Base-by-base conservation (phyloP, 176 grass and related monocot genomes). In the Pharus latifolius region DNA sequence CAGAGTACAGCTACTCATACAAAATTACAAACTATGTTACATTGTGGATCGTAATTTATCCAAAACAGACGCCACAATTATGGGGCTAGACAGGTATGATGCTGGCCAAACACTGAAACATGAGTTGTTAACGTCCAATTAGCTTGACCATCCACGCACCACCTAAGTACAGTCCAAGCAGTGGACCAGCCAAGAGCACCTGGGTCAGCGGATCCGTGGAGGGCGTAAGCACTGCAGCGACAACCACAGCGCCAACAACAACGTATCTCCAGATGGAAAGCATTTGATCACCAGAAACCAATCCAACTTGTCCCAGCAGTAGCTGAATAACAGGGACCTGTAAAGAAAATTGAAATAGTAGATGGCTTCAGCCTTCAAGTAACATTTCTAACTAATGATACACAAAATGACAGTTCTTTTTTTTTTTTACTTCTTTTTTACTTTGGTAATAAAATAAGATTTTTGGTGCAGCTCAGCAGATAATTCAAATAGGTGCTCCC, bases 231-330 rank as follows among this genome's bases (percentile, higher is more conserved):
- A 98, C 78, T 7, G 95, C 95, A n/a, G 95, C 95, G 4, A 82
- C 90, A 16, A 98, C 81, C 31, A 98, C 95, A 0, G 95, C 84
- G 13, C 95, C 95, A 14, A 98, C 95, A 2, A 98, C 90, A 61
- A 98, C 95, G 11, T 98, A 98, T 90, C 95, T 93, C 95, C 90
- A 98, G 56, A 98, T 94, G 0, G 95, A 98, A 50, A 98, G 82
- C 95, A 94, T 98, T 80, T 98, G 90, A 5, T 91, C 84, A 8
- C 95, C 67, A 2, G 95, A 88, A 24, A 98, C 87, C 61, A 98
- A 63, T 52, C 95, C 95, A 29, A 91, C 76, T 87, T 98, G 95
- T 47, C 95, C 95, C 33, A 98, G 44, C 47, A 98, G 63, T 7
- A 98, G 67, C 74, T 98, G 95, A 72, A 98, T 88, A 31, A 98